Evolutionary conservation across 2,329 filamentous ascomycete species (phyloP), one percentile per base, ranked within the genome.

Genomic region (Botrytis hyacinthi): DNA sequence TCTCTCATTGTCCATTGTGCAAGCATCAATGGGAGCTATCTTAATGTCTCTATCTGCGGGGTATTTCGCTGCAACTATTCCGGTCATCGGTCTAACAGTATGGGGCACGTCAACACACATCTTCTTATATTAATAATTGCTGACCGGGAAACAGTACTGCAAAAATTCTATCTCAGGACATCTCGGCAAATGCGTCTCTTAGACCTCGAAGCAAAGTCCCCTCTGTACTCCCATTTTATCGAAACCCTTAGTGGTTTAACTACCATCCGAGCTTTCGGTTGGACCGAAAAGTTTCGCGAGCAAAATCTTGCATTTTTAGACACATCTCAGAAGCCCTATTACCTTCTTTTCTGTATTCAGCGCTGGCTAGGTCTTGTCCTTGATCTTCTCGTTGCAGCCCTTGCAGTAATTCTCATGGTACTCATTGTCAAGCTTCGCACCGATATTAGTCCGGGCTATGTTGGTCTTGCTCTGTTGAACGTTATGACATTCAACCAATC

Each of bases 271-370:
- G 84, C 84, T 6, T 86, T 85, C 74, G 82, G 83, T 14, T 86
- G 85, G 85, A 79, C 60, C 6, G 54, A 75, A 26, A 54, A 71
- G 22, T 73, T 71, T 32, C 48, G 65, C 26, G 72, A 74, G 16
- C 65, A 74, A 74, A 88, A 87, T 72, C 79, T 85, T 26, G 75
- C 77, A 6, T 82, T 87, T 0, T 81, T 91, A 1, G 86, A 90
- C 74, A 80, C 80, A 9, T 88, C 88, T 0, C 89, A 90, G 76
- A 82, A 83, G 42, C 88, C 88, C 0, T 88, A 87, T 72, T 91
- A 91, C 76, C 82, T 89, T 0, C 82, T 90, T 10, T 86, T 84
- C 73, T 85, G 86, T 66, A 84, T 89, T 3, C 89, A 91, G 78
- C 83, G 87, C 37, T 90, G 88, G 88, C 83, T 90, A 0, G 82